Conservation (phyloP, 2,329 filamentous ascomycete genomes). For the Pseudocercospora cruenta region DNA sequence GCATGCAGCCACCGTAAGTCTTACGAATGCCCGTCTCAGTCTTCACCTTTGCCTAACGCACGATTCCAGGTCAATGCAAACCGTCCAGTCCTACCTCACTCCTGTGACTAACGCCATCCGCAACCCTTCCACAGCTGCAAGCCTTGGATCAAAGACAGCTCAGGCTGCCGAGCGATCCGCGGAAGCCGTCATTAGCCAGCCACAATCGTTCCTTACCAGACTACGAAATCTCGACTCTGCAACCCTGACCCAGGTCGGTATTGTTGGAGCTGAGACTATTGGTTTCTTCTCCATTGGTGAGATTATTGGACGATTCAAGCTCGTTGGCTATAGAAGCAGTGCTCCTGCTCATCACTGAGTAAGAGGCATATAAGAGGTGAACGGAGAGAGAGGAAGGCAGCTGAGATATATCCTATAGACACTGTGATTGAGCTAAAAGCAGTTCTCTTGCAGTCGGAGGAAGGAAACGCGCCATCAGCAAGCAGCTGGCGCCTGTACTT, state of each 20-base stretch:
- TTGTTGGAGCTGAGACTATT: conserved; percentile 81
- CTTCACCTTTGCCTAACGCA: background rate
- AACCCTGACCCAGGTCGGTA: conserved; percentile 73
- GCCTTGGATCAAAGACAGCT: conserved; percentile 50
- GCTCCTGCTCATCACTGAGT: conserved; percentile 28
- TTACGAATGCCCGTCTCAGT: too few species aligned
- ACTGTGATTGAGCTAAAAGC: conserved; percentile 9
- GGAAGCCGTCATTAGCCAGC: conserved; percentile 59
- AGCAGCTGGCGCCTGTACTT: conserved; percentile 31
- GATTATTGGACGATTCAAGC: conserved; percentile 93
- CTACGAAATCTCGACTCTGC: conserved; percentile 71
- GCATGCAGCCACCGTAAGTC: conserved; percentile 95
- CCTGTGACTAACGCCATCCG: conserved; percentile 70
- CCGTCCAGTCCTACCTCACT: conserved; percentile 86
- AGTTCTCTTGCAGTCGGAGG: conserved; percentile 7
- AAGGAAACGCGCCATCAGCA: conserved; percentile 11
- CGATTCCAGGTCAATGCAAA: conserved; percentile 67
- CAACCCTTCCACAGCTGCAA: conserved; percentile 58
- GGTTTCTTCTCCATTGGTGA: conserved; percentile 98
- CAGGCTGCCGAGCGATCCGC: conserved; percentile 46
- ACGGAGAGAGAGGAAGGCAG: conserved; percentile 2
- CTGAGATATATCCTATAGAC: conserved; percentile 19
- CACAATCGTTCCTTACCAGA: conserved; percentile 58
- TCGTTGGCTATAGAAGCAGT: conserved; percentile 74
- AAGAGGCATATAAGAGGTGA: conserved; percentile 5